Evolutionary conservation across 2,329 filamentous ascomycete genomes (phyloP).

Genomic region (Trichocomaceae sp.): DNA sequence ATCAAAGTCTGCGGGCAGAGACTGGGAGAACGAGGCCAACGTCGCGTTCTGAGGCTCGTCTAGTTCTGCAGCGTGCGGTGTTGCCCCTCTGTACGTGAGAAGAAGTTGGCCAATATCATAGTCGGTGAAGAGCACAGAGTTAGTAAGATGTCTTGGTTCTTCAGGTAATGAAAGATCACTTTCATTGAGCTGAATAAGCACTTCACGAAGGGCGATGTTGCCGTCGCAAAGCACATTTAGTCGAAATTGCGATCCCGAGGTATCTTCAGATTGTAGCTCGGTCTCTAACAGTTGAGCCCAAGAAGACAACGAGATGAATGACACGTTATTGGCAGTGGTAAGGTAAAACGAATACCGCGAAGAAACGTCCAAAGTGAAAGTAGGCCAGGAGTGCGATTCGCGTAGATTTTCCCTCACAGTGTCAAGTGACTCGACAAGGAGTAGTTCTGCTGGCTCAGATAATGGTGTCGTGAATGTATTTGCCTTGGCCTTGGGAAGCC

Average conservation of each 20-base stretch:
- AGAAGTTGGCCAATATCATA: conserved; percentile 54
- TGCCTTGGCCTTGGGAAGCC: conserved; percentile 48
- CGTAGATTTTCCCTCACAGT: conserved; percentile 27
- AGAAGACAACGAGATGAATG: conserved; percentile 48
- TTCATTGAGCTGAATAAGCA: conserved; percentile 38
- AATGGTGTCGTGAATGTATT: conserved; percentile 37
- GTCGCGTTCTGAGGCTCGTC: conserved; percentile 40
- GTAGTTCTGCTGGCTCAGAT: conserved; percentile 37
- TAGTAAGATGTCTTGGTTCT: conserved; percentile 35
- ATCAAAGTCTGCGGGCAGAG: conserved; percentile 22
- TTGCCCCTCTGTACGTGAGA: conserved; percentile 43
- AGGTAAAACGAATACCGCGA: conserved; percentile 56
- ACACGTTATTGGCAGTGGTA: conserved; percentile 49
- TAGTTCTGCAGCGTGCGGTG: conserved; percentile 46
- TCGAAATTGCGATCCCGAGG: conserved; percentile 50
- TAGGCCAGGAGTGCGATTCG: conserved; percentile 40
- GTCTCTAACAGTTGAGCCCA: conserved; percentile 53
- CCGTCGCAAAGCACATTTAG: conserved; percentile 51
- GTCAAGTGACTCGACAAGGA: conserved; percentile 41
- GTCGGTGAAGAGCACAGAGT: conserved; percentile 50
- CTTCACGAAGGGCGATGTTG: conserved; percentile 43
- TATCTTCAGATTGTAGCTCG: conserved; percentile 49
- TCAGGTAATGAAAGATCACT: conserved; percentile 18
- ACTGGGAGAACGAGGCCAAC: conserved; percentile 23
- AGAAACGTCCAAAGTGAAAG: conserved; percentile 50